A percentile compares a stretch with the other conserved stretches of the same genome.
These are phyloP conservation scores for Bidens hawaiensis DNA, from an alignment of 140 eudicot genomes.

Conservation along the genomic window DNA sequence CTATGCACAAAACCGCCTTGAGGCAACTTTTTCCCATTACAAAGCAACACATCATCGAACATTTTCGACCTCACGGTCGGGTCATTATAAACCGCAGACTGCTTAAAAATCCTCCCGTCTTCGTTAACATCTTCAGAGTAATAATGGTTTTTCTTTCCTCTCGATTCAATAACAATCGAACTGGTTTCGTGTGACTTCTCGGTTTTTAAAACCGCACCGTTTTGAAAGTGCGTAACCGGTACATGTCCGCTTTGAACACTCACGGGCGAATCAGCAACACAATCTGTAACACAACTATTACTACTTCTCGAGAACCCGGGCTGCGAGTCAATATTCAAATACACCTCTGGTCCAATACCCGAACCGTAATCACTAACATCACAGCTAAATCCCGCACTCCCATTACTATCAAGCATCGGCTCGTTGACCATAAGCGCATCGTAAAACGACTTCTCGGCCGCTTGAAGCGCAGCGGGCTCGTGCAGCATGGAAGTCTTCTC, in stretches of 20 bases:
- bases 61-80: slow-evolving; percentile 55
- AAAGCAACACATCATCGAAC: slow-evolving; percentile 67
- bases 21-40: slow-evolving; percentile 38
- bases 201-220: slow-evolving; percentile 25
- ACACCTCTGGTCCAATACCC: slow-evolving; percentile 7
- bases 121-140: slow-evolving; percentile 27
- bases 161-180: slow-evolving; percentile 18
- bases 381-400: slow-evolving; percentile 27
- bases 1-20: slow-evolving; percentile 42
- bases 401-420: slow-evolving; percentile 30
- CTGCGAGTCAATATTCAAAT: slow-evolving; percentile 18
- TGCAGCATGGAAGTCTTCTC: slow-evolving; percentile 68
- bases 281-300: slow-evolving; percentile 38
- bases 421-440: slow-evolving; percentile 59
- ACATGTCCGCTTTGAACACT: slow-evolving; percentile 58
- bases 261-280: slow-evolving; percentile 54
- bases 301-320: slow-evolving; percentile 39
- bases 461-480: slow-evolving; percentile 80
- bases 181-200: slow-evolving; percentile 25
- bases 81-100: slow-evolving; percentile 53
- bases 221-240: slow-evolving; percentile 42
- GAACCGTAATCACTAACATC: slow-evolving; percentile 34
- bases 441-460: slow-evolving; percentile 75
- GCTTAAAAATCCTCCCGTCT: slow-evolving; percentile 54
- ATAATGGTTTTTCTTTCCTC: slow-evolving; percentile 54